Conservation (phyloP, 192 early-diverging fungal species). For the Oehlia diaphana region DNA sequence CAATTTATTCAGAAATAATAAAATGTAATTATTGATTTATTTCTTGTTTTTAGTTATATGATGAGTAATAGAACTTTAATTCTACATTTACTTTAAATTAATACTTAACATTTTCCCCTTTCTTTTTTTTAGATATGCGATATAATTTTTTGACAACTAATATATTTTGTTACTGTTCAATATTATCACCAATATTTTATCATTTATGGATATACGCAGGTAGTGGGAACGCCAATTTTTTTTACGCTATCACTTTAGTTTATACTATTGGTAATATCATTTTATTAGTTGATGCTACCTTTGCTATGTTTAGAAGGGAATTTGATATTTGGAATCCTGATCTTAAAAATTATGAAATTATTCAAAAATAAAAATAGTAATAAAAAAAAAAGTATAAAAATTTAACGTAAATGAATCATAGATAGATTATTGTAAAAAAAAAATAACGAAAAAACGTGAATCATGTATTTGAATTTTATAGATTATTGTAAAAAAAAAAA, state of each 20-base stretch:
- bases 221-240: constrained; percentile 97
- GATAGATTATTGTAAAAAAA: too few relatives aligned
- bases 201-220: constrained; percentile 95
- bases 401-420: not conserved
- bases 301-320: constrained; percentile 71
- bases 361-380: not conserved
- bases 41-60: too few relatives aligned
- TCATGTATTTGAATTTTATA: too few relatives aligned
- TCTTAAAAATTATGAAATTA: constrained; percentile 18
- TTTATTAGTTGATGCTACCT: constrained; percentile 83
- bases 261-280: constrained; percentile 86
- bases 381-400: not conserved
- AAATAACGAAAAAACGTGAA: too few relatives aligned
- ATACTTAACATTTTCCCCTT: too few relatives aligned
- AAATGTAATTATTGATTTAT: constrained; percentile 66
- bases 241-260: constrained; percentile 95
- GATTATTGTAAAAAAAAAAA: too few relatives aligned
- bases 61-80: too few relatives aligned
- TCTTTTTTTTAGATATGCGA: constrained; percentile 64
- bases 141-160: constrained; percentile 74
- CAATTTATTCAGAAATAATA: constrained; percentile 78
- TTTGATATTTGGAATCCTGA: constrained; percentile 59
- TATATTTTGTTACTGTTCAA: constrained; percentile 69
- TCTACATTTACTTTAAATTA: not conserved
- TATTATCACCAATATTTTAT: constrained; percentile 89